A percentile compares a stretch with the other conserved stretches of the same genome.
phyloP scores from a whole-genome alignment of 2,329 filamentous ascomycete genomes.

The Colletotrichum brevisporum region DNA sequence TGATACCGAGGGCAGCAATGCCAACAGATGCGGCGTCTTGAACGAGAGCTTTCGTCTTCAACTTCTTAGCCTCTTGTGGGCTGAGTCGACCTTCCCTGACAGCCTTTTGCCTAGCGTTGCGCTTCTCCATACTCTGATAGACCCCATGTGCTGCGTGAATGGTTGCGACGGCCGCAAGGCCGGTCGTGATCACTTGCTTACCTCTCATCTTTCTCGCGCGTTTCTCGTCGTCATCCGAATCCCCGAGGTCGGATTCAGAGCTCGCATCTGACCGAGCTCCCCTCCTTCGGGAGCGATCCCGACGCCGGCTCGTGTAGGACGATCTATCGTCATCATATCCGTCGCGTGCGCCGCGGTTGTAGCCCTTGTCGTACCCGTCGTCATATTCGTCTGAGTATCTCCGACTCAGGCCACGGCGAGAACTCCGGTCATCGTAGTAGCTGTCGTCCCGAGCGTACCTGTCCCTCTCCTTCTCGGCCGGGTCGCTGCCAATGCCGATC shows the following conservation, averaged over 20 bases:
- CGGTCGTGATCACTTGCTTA: conserved; percentile 72
- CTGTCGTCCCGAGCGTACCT: conserved; percentile 59
- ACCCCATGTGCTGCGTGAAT: conserved; percentile 73
- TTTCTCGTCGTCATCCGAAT: conserved; percentile 71
- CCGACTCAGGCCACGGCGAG: conserved; percentile 53
- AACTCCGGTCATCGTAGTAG: conserved; percentile 55
- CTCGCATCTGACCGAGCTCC: conserved; percentile 61
- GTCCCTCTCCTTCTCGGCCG: conserved; percentile 55
- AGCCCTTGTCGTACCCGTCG: conserved; percentile 57
- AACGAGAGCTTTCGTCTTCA: conserved; percentile 69
- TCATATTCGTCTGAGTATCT: conserved; percentile 63
- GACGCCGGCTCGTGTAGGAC: conserved; percentile 56
- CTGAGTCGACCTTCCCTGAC: conserved; percentile 68
- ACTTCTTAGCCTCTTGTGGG: conserved; percentile 65
- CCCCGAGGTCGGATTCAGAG: conserved; percentile 69
- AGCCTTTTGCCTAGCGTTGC: conserved; percentile 65
- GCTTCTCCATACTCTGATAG: conserved; percentile 72
- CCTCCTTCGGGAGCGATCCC: conserved; percentile 52
- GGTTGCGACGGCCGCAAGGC: conserved; percentile 70
- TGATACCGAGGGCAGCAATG: conserved; percentile 70
- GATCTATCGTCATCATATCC: conserved; percentile 64
- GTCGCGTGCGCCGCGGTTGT: conserved; percentile 54
- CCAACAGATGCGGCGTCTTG: conserved; percentile 73
- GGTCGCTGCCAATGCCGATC: conserved; percentile 69
- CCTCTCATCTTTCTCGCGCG: conserved; percentile 70